phyloP scores from a whole-genome alignment of 805 yeast genomes.

The Lachancea sp. region DNA sequence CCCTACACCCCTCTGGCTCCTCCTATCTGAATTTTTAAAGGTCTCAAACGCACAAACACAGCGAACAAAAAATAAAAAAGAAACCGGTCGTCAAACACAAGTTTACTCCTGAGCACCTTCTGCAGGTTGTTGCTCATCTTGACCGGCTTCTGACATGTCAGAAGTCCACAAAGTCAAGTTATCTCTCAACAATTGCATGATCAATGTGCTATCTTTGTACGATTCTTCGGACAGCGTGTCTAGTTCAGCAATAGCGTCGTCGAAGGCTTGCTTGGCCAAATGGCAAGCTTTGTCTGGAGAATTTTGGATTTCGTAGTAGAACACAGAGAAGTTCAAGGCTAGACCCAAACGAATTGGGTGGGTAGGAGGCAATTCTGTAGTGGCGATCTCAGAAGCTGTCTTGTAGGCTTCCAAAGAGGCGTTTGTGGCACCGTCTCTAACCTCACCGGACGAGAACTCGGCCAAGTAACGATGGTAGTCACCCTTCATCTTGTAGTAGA shows the following conservation, averaged over 20 bases:
- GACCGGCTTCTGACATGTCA: constrained; percentile 80
- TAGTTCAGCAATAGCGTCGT: constrained; percentile 97
- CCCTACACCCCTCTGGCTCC: neutral
- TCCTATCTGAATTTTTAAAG: neutral
- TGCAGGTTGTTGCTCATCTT: constrained; percentile 41
- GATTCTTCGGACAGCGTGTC: constrained; percentile 97
- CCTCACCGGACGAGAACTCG: constrained; percentile 88
- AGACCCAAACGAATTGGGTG: constrained; percentile 97
- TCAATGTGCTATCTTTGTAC: constrained; percentile 95
- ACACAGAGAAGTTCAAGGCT: constrained; percentile 95
- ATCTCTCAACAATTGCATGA: constrained; percentile 98
- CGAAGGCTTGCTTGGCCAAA: constrained; percentile 97
- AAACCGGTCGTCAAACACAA: neutral
- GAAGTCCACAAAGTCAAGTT: constrained; percentile 97
- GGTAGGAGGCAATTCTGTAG: constrained; percentile 94
- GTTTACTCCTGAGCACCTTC: constrained; percentile 23
- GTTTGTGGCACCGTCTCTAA: constrained; percentile 88
- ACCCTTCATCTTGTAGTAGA: constrained; percentile 99
- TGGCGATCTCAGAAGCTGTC: constrained; percentile 94
- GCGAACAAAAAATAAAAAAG: neutral
- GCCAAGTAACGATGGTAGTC: constrained; percentile 99
- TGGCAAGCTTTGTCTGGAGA: constrained; percentile 99
- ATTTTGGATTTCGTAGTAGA: constrained; percentile 96
- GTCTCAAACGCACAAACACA: neutral
- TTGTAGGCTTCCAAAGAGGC: constrained; percentile 90